Evolutionary conservation across 148 eudicot species (phyloP).

Genomic region (Cornus suecica): DNA sequence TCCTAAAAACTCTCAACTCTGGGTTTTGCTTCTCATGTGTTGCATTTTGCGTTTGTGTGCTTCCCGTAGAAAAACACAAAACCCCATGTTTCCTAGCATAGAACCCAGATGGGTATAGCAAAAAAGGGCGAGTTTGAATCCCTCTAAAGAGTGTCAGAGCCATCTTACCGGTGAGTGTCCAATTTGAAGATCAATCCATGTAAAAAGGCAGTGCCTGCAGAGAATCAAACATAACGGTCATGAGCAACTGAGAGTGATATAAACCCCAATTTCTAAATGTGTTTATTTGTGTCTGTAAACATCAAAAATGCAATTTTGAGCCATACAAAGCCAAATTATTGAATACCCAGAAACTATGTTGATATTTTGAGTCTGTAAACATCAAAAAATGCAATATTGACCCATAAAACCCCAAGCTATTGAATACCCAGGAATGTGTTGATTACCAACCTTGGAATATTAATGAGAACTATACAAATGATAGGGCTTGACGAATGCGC

Average conservation of each 20-base stretch:
- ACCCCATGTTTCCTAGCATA: constrained; percentile 41
- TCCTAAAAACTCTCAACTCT: constrained; percentile 32
- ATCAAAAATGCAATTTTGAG: background rate
- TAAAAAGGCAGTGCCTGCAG: constrained; percentile 20
- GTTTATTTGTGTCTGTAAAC: too few species aligned
- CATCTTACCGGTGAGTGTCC: constrained; percentile 37
- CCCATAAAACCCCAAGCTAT: background rate
- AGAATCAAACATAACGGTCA: background rate
- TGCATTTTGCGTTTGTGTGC: constrained; percentile 46
- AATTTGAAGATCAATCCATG: constrained; percentile 28
- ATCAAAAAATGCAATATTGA: background rate
- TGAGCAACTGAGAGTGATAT: background rate
- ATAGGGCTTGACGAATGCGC: background rate
- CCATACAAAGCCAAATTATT: background rate
- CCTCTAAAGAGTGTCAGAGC: constrained; percentile 72
- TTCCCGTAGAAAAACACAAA: constrained; percentile 36
- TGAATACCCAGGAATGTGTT: background rate
- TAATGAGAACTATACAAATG: background rate
- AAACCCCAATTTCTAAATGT: too few species aligned
- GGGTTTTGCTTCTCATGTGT: constrained; percentile 50
- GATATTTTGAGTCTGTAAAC: background rate
- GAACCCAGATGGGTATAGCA: constrained; percentile 47
- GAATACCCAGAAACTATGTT: constrained; percentile 1
- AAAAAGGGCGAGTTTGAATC: constrained; percentile 46
- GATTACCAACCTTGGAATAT: background rate